These are phyloP conservation scores for Pseudonectria buxi DNA, from an alignment of 2,329 filamentous ascomycete genomes.

Conservation along the genomic window DNA sequence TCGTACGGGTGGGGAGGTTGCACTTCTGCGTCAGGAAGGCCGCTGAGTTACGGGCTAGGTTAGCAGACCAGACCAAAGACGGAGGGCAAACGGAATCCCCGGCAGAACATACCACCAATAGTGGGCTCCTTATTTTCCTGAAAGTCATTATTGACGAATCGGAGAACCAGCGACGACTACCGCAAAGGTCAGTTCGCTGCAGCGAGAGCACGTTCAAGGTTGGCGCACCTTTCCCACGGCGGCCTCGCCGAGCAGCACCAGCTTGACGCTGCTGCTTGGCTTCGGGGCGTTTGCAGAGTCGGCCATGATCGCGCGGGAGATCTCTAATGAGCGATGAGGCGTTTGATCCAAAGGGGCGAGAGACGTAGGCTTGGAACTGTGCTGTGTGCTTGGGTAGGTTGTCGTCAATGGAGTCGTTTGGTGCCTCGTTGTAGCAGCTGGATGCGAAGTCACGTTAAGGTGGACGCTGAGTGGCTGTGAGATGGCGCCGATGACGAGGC, in stretches of 20 bases:
- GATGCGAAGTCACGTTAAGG: neutral
- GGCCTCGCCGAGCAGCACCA: slow-evolving; percentile 93
- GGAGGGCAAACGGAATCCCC: slow-evolving; percentile 5
- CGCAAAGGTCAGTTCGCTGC: slow-evolving; percentile 19
- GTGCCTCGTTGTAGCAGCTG: neutral
- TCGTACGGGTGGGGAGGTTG: slow-evolving; percentile 85
- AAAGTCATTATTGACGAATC: slow-evolving; percentile 99
- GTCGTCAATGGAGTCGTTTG: neutral
- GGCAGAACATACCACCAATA: slow-evolving; percentile 70
- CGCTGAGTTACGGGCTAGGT: slow-evolving; percentile 44
- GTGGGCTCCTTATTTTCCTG: slow-evolving; percentile 99
- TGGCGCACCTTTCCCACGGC: slow-evolving; percentile 87
- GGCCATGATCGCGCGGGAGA: slow-evolving; percentile 27
- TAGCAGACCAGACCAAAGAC: slow-evolving; percentile 5
- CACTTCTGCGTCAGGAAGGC: slow-evolving; percentile 99
- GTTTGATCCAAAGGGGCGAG: slow-evolving; percentile 1
- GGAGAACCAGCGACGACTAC: slow-evolving; percentile 91
- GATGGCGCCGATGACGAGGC: slow-evolving; percentile 23
- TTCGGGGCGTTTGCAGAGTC: slow-evolving; percentile 63
- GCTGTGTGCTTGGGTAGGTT: neutral
- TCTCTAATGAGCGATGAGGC: slow-evolving; percentile 5
- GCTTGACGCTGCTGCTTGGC: slow-evolving; percentile 99
- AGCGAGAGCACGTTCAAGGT: neutral
- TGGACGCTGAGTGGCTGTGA: slow-evolving; percentile 18
- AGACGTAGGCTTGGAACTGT: slow-evolving; percentile 3